Percentiles rank a stretch among this genome's conserved stretches.
Conservation (phyloP, 139 green algal species). For the Zygnema cylindricum region DNA sequence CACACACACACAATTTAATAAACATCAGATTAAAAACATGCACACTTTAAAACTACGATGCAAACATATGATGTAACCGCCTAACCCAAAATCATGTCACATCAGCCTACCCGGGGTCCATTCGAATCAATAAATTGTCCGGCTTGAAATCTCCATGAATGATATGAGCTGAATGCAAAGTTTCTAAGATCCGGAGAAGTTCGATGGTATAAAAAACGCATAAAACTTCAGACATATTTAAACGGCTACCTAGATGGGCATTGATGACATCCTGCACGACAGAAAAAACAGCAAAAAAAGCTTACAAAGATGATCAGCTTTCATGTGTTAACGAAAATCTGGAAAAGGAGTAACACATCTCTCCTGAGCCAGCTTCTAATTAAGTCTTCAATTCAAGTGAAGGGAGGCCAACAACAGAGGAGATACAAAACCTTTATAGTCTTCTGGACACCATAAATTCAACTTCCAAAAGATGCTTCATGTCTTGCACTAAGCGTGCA, state of each 20-base stretch:
- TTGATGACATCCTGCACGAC: constrained; percentile 57
- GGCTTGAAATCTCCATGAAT: constrained; percentile 67
- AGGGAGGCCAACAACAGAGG: too few relatives aligned
- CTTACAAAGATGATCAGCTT: not conserved
- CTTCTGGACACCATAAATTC: too few relatives aligned
- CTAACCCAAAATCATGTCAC: too few relatives aligned
- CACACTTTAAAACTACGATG: too few relatives aligned
- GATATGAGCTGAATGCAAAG: constrained; percentile 55
- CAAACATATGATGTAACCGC: too few relatives aligned
- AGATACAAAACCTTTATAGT: too few relatives aligned
- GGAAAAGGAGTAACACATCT: not conserved
- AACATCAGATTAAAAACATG: too few relatives aligned
- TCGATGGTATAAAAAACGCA: constrained; percentile 66
- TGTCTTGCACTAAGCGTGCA: too few relatives aligned
- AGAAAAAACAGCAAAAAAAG: not conserved
- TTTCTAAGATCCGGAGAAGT: constrained; percentile 60
- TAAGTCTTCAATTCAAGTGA: too few relatives aligned
- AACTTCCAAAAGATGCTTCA: too few relatives aligned
- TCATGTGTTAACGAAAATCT: not conserved
- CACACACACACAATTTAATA: too few relatives aligned
- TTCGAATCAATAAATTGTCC: constrained; percentile 67
- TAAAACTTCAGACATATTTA: constrained; percentile 46
- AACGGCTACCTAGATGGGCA: constrained; percentile 21
- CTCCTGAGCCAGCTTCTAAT: not conserved
- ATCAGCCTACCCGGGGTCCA: too few relatives aligned